These are phyloP conservation scores for Salicornia ramosissima DNA, from an alignment of 148 eudicot genomes.

Conservation along the genomic window DNA sequence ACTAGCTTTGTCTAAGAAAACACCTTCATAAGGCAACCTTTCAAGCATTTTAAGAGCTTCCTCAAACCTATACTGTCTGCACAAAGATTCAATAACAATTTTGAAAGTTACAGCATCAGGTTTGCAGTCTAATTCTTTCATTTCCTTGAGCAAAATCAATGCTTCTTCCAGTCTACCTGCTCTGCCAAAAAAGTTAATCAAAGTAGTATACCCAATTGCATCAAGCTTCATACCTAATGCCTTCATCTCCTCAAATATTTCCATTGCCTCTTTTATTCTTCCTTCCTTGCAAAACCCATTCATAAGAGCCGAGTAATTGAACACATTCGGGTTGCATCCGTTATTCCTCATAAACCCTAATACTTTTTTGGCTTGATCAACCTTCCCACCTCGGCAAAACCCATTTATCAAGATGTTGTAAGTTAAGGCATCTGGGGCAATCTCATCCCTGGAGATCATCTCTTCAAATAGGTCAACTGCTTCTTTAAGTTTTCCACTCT, in stretches of 20 bases:
- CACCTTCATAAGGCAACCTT: conserved; percentile 61
- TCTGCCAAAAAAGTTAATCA: conserved; percentile 64
- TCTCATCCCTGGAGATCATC: conserved; percentile 70
- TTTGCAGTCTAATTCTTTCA: conserved; percentile 61
- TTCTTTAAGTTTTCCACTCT: conserved; percentile 53
- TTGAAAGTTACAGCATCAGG: conserved; percentile 68
- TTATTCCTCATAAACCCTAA: conserved; percentile 75
- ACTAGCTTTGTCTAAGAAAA: conserved; percentile 53
- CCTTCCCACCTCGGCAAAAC: conserved; percentile 66
- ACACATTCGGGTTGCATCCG: conserved; percentile 72
- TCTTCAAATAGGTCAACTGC: conserved; percentile 75
- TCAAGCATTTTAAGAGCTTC: conserved; percentile 82
- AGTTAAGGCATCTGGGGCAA: conserved; percentile 81
- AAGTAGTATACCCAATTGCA: conserved; percentile 66
- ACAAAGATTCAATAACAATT: conserved; percentile 62
- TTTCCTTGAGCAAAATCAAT: conserved; percentile 53
- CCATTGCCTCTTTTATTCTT: conserved; percentile 56
- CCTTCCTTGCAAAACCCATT: conserved; percentile 81
- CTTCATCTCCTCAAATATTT: conserved; percentile 60
- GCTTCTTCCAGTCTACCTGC: conserved; percentile 56
- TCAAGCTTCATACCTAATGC: conserved; percentile 61
- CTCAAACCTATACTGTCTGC: conserved; percentile 42
- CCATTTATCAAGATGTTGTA: conserved; percentile 80
- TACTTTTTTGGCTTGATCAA: conserved; percentile 69
- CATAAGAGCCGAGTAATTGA: conserved; percentile 68